These are phyloP conservation scores for Pichia nanzhaoensis DNA, from an alignment of 805 yeast genomes.

Conservation along the genomic window DNA sequence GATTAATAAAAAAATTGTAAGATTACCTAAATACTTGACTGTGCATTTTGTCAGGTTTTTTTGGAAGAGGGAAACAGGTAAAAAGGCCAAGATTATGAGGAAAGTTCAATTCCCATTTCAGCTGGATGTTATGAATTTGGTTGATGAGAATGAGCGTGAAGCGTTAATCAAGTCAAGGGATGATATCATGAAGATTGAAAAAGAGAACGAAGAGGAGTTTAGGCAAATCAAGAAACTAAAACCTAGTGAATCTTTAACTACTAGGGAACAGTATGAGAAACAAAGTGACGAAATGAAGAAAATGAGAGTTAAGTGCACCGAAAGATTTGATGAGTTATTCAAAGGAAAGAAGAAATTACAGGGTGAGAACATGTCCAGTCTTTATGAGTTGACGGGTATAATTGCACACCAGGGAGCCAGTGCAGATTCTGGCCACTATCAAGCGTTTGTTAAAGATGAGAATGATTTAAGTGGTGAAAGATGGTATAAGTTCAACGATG, in stretches of 20 bases:
- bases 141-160: slow-evolving; percentile 68
- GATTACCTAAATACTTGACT: slow-evolving; percentile 80
- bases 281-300: slow-evolving; percentile 43
- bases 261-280: slow-evolving; percentile 50
- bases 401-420: slow-evolving; percentile 93
- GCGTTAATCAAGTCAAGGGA: slow-evolving; percentile 71
- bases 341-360: slow-evolving; percentile 38
- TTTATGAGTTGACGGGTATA: slow-evolving; percentile 76
- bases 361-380: slow-evolving; percentile 81
- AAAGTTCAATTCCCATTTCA: slow-evolving; percentile 94
- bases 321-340: slow-evolving; percentile 35
- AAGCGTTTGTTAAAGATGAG: slow-evolving; percentile 74
- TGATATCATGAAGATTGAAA: slow-evolving; percentile 65
- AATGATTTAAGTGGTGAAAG: slow-evolving; percentile 55
- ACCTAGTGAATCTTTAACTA: slow-evolving; percentile 33
- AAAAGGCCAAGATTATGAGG: slow-evolving; percentile 89
- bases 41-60: slow-evolving; percentile 92
- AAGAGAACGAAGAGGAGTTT: slow-evolving; percentile 61
- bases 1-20: slow-evolving; percentile 53
- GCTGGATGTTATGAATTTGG: slow-evolving; percentile 77
- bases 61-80: slow-evolving; percentile 89
- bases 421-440: slow-evolving; percentile 97
- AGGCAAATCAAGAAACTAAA: slow-evolving; percentile 66
- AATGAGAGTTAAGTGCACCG: slow-evolving; percentile 43
- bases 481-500: slow-evolving; percentile 97